Base-by-base conservation (phyloP, 306 rosid species). In the Argentina anserina region DNA sequence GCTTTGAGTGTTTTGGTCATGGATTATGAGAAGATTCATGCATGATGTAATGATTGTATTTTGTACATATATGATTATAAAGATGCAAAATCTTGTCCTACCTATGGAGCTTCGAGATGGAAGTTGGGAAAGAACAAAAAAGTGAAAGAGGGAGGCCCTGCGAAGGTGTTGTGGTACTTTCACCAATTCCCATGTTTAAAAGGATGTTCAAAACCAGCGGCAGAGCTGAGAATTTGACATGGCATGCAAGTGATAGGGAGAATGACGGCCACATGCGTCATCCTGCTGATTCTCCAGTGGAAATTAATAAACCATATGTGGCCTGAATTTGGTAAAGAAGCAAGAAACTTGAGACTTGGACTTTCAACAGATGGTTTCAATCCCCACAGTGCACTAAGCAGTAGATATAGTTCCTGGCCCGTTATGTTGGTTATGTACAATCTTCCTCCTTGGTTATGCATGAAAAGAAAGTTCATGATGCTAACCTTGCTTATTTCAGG, bases 131-230 rank as follows among this genome's bases (percentile, higher is more conserved):
- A 21, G n/a, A 11, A 34, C n/a, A 5, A 13, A 1, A 34, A 17
- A 10, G 10, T 29, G 7, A 33, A 53, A 39, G 40, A 70, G 34
- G 29, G 49, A 2, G 59, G 52, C 7, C 49, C 65, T 5, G 42
- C 75, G 6, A 70, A 52, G n/a, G 64, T 70, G 2, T 52, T 49
- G 25, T 70, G 75, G 65, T 70, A 70, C 15, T 70, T 33, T 52
- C 75, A 2, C 64, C 12, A 0, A 37, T 70, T 9, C 62, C 75
- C 0, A 31, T 65, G 3, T 53, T 70, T 20, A 34, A 7, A 50
- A 7, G 21, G 23, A 33, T 52, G 64, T 70, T 52, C 12, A 11
- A 20, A 5, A 7, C 26, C 10, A n/a, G 10, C 4, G 7, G 17
- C 1, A 70, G 17, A n/a, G n/a, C 50, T 5, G 9, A 70, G 12